Evolutionary conservation across 2,329 filamentous ascomycete species (phyloP).

Genomic region (Aquanectria penicillioides): DNA sequence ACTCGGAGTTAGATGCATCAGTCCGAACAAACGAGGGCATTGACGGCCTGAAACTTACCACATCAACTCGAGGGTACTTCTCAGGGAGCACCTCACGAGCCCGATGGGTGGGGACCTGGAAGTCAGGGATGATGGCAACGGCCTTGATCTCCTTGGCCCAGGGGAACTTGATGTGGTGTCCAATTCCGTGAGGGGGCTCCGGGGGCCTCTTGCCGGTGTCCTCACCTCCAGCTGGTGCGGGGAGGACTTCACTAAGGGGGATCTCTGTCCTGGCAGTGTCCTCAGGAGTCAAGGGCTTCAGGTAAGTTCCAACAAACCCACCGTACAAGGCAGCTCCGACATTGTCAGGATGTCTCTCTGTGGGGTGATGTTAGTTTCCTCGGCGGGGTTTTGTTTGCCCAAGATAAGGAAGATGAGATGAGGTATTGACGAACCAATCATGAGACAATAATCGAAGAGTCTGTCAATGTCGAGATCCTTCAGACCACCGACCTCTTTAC

Average conservation of each 20-base stretch:
- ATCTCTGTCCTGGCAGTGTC: conserved; percentile 93
- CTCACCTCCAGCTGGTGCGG: conserved; percentile 86
- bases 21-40: not conserved
- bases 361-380: conserved; percentile 27
- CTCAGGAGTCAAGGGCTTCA: conserved; percentile 89
- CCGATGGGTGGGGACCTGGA: conserved; percentile 93
- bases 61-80: conserved; percentile 81
- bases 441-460: conserved; percentile 94
- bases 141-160: conserved; percentile 97
- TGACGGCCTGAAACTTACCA: conserved; percentile 65
- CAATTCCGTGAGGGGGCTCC: conserved; percentile 89
- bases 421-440: conserved; percentile 76
- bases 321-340: conserved; percentile 95
- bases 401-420: not conserved
- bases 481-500: conserved; percentile 86
- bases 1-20: conserved; percentile 26
- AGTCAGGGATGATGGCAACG: conserved; percentile 94
- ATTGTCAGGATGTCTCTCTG: conserved; percentile 90
- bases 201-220: conserved; percentile 90
- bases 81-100: conserved; percentile 87
- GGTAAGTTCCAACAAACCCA: conserved; percentile 95
- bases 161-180: conserved; percentile 94
- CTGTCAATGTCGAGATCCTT: conserved; percentile 78
- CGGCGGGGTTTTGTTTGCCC: not conserved
- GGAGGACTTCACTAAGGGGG: conserved; percentile 91